Evolutionary conservation across 495 filamentous ascomycete species (phyloP).

Genomic region (Halenospora varia): DNA sequence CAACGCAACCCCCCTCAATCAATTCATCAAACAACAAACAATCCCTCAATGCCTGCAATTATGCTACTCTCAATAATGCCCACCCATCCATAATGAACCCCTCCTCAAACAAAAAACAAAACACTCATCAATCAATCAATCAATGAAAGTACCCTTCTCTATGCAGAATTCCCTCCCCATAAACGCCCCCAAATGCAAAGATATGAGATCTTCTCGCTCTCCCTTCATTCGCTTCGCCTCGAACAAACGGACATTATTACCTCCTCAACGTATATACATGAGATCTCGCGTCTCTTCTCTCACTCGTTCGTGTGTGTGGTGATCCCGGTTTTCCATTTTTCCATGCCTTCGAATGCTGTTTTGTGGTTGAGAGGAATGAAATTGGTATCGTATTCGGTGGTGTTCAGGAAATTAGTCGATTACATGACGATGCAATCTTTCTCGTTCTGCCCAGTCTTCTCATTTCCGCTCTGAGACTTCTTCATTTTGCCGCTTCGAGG

Average conservation of each 20-base stretch:
- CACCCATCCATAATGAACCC: not conserved
- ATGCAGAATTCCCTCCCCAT: not conserved
- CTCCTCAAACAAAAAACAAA: not conserved
- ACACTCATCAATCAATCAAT: not conserved
- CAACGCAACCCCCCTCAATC: no score
- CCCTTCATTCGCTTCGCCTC: not conserved
- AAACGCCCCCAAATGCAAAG: not conserved
- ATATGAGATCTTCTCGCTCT: not conserved
- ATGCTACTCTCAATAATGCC: not conserved
- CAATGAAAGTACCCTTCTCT: not conserved
- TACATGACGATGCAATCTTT: slow-evolving; percentile 60
- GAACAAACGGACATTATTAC: not conserved
- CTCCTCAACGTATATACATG: not conserved
- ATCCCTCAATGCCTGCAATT: not conserved
- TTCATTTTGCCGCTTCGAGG: slow-evolving; percentile 44
- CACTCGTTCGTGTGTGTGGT: not conserved
- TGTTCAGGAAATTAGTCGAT: no score
- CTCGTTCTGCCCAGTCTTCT: slow-evolving; percentile 28
- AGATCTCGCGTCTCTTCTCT: not conserved
- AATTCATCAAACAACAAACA: no score
- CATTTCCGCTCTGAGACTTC: slow-evolving; percentile 29
- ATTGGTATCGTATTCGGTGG: no score
- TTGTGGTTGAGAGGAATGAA: no score
- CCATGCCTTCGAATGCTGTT: no score
- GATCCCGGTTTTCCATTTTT: not conserved